Conservation (phyloP, 306 rosid genomes). For the Cucumis cinereus region DNA sequence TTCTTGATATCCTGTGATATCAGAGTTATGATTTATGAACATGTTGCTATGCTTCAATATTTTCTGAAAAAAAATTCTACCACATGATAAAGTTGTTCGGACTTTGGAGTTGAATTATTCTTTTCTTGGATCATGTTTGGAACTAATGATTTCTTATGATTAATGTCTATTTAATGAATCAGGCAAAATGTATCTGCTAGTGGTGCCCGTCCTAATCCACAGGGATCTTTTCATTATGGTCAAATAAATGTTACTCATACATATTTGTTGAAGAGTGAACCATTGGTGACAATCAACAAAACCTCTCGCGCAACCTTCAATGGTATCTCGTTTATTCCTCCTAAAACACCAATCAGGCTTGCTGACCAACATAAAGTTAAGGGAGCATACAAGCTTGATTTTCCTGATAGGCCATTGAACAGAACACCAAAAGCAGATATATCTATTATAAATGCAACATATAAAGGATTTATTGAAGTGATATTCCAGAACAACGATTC, state of each 20-base stretch:
- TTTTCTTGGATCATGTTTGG: neutral
- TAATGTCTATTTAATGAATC: slow-evolving; percentile 6
- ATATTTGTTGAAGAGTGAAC: slow-evolving; percentile 38
- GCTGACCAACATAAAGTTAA: slow-evolving; percentile 51
- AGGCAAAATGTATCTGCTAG: slow-evolving; percentile 82
- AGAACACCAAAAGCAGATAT: slow-evolving; percentile 41
- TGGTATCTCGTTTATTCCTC: slow-evolving; percentile 70
- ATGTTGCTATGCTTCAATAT: neutral
- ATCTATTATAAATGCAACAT: slow-evolving; percentile 69
- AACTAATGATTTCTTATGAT: neutral
- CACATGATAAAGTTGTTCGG: neutral
- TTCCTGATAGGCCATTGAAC: slow-evolving; percentile 52
- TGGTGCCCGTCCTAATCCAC: slow-evolving; percentile 96
- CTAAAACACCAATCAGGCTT: slow-evolving; percentile 62
- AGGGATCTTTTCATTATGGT: slow-evolving; percentile 83
- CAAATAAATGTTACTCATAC: slow-evolving; percentile 68
- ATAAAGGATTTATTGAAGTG: slow-evolving; percentile 73
- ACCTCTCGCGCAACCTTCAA: slow-evolving; percentile 47
- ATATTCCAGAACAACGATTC: slow-evolving; percentile 74
- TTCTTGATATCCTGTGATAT: neutral
- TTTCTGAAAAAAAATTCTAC: neutral
- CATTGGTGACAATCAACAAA: slow-evolving; percentile 43
- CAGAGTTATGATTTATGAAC: neutral
- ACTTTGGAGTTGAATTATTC: neutral
- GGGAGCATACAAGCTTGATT: slow-evolving; percentile 75